Base-by-base conservation (phyloP, 805 yeast genomes). In the Candida gorgasii region DNA sequence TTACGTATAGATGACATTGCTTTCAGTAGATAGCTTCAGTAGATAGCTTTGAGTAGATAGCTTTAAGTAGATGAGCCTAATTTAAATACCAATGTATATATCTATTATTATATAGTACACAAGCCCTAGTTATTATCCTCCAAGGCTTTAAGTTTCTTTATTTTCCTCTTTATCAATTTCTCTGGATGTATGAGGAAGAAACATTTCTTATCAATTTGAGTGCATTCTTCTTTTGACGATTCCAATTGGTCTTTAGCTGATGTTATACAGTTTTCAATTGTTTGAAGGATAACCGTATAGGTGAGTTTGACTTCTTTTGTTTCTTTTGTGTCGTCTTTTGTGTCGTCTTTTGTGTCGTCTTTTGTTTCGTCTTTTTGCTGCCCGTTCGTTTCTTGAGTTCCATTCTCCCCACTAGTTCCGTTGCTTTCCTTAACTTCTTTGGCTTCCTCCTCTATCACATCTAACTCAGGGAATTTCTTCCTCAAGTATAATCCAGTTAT, bases 1-100 rank as follows among this genome's bases (percentile, higher is more conserved):
- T 75, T 93, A 63, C 84, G 99, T 68, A 93, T 93, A 58, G 99
- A 93, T 66, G 99, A 95, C 65, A 95, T 93, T 56, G 86, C 96
- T 30, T 88, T 93, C 62, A 83, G 95, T 65, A 24, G 28, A 24
- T 24, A 24, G 28, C n/a, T n/a, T n/a, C n/a, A n/a, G n/a, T n/a
- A n/a, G n/a, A n/a, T n/a, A n/a, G n/a, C n/a, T n/a, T n/a, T n/a
- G n/a, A n/a, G n/a, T n/a, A n/a, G n/a, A n/a, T n/a, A n/a, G n/a
- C n/a, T n/a, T n/a, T n/a, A n/a, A n/a, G n/a, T n/a, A n/a, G n/a
- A n/a, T n/a, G n/a, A n/a, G n/a, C 56, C 62, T 48, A 57, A 45
- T 4, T 11, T 7, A 11, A 11, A 24, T 24, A 24, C 28, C 28
- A 24, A 24, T 19, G 17, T 34, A 20, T 28, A 28, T 38, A 38